Evolutionary conservation across 2,329 filamentous ascomycete species (phyloP).

Genomic region (Fusarium austroafricanum): DNA sequence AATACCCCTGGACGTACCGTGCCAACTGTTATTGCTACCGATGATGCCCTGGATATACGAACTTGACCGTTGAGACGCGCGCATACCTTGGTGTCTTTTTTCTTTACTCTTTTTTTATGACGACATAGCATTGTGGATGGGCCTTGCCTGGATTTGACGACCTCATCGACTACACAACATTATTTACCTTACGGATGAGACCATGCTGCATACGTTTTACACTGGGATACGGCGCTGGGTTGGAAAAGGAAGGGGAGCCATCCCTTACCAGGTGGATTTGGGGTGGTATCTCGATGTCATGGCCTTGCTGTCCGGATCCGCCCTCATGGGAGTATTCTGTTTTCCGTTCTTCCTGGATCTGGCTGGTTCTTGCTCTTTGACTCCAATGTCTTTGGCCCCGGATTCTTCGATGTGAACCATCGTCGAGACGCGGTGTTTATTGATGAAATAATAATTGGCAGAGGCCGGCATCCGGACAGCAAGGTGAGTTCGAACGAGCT

Average conservation of each 20-base stretch:
- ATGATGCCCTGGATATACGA: slow-evolving; percentile 41
- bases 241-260: slow-evolving; percentile 46
- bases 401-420: slow-evolving; percentile 44
- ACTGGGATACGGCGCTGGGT: slow-evolving; percentile 47
- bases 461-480: slow-evolving; percentile 61
- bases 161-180: slow-evolving; percentile 42
- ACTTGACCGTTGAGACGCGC: slow-evolving; percentile 40
- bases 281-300: slow-evolving; percentile 42
- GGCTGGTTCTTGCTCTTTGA: slow-evolving; percentile 44
- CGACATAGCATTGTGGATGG: slow-evolving; percentile 47
- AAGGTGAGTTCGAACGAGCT: slow-evolving; percentile 62
- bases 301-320: slow-evolving; percentile 52
- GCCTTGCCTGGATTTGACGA: slow-evolving; percentile 43
- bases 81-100: slow-evolving; percentile 40
- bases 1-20: slow-evolving; percentile 41
- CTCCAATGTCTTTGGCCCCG: slow-evolving; percentile 40
- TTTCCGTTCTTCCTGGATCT: slow-evolving; percentile 48
- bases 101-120: slow-evolving; percentile 38
- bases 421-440: slow-evolving; percentile 41
- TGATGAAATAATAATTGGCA: slow-evolving; percentile 48
- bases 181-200: slow-evolving; percentile 49
- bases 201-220: slow-evolving; percentile 51
- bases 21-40: slow-evolving; percentile 42
- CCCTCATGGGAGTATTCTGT: slow-evolving; percentile 46
- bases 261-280: slow-evolving; percentile 39